Conservation (phyloP, 2,329 filamentous ascomycete species). For the Geoglossum cookeanum region DNA sequence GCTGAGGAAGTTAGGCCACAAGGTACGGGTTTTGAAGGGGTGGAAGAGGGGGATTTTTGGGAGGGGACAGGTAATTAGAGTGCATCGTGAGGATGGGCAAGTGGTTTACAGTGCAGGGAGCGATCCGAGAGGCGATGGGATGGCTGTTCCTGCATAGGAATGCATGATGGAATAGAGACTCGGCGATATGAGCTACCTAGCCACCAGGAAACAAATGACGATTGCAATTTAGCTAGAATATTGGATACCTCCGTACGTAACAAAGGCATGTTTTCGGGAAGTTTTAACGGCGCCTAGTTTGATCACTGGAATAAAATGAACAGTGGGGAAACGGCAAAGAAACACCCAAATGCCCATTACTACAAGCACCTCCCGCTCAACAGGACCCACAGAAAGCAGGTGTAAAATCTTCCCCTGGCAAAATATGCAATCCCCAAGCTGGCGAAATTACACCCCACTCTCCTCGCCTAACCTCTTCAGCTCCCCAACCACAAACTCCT, state of each 20-base stretch:
- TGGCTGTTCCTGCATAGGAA: slow-evolving; percentile 30
- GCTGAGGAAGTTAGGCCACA: slow-evolving; percentile 51
- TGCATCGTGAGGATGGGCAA: slow-evolving; percentile 54
- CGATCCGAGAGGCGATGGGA: slow-evolving; percentile 71
- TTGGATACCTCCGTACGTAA: too few relatives aligned
- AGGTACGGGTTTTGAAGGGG: slow-evolving; percentile 48
- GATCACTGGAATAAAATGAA: too few relatives aligned
- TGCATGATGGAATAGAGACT: neutral
- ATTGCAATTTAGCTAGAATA: too few relatives aligned
- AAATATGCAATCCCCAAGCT: neutral
- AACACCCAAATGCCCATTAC: too few relatives aligned
- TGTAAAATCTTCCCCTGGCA: neutral
- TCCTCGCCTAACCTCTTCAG: slow-evolving; percentile 37
- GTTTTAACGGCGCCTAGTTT: too few relatives aligned
- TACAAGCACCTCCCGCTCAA: too few relatives aligned
- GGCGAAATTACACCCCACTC: slow-evolving; percentile 18
- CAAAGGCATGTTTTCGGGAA: too few relatives aligned
- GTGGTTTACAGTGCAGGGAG: slow-evolving; percentile 76
- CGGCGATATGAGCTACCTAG: neutral
- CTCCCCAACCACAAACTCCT: slow-evolving; percentile 39
- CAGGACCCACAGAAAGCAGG: neutral
- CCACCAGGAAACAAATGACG: too few relatives aligned
- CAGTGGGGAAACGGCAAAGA: too few relatives aligned
- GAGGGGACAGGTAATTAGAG: slow-evolving; percentile 68
- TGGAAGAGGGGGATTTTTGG: slow-evolving; percentile 55